Percentiles rank a stretch among this genome's conserved stretches.
Conservation (phyloP, 495 filamentous ascomycete genomes). For the Daldinia loculata region DNA sequence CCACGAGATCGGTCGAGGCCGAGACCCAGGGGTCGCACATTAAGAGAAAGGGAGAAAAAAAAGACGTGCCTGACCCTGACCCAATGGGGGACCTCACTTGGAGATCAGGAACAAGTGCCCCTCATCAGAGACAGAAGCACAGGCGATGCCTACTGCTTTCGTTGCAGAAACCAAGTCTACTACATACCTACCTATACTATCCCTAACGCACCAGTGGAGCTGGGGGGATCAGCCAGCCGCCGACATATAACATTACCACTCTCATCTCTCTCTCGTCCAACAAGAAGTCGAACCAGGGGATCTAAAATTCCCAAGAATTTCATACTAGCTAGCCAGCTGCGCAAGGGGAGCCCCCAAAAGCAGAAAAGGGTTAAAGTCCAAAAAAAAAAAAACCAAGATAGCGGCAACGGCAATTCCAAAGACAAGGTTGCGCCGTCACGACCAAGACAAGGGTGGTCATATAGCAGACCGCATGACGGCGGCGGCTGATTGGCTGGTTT, state of each 20-base stretch:
- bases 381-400: constrained; percentile 27
- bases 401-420: constrained; percentile 6
- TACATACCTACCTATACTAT: not conserved
- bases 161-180: not conserved
- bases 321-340: not conserved
- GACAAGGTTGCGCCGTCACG: constrained; percentile 15
- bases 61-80: constrained; percentile 9
- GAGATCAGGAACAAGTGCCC: constrained; percentile 18
- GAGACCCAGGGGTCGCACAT: constrained; percentile 15
- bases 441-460: constrained; percentile 30
- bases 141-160: not conserved
- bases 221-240: not conserved
- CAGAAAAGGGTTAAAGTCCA: not conserved
- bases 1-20: constrained; percentile 39
- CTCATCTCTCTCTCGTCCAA: not conserved
- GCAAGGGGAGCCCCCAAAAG: not conserved
- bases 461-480: constrained; percentile 34
- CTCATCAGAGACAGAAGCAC: not conserved
- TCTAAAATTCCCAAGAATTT: not conserved
- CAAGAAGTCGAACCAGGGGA: not conserved
- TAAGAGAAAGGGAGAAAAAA: not conserved
- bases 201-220: not conserved
- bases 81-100: constrained; percentile 8
- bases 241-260: too few species aligned
- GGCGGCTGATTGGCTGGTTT: constrained; percentile 34